phyloP scores from a whole-genome alignment of 768 basidiomycete genomes.

The Tulasnella sp. region DNA sequence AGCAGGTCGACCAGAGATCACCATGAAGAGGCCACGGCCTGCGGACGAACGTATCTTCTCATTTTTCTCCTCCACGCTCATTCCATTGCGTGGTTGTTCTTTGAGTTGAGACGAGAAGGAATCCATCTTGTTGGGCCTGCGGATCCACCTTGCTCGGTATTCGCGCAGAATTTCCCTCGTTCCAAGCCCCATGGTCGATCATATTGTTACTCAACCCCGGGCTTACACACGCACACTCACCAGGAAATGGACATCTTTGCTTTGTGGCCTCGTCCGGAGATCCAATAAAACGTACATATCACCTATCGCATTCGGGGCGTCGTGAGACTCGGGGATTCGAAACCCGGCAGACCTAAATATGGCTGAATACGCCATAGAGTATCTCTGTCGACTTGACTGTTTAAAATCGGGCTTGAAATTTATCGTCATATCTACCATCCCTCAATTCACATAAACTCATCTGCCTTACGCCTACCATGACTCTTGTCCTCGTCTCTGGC shows the following conservation, averaged over 20 bases:
- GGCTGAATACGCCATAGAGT: background rate
- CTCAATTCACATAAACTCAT: background rate
- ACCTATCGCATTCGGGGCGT: background rate
- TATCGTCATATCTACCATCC: background rate
- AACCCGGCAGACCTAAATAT: background rate
- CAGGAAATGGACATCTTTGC: background rate
- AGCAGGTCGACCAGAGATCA: background rate
- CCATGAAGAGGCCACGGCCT: background rate
- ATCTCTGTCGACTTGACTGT: background rate
- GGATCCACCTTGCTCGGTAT: background rate
- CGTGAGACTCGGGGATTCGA: background rate
- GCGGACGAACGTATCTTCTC: background rate
- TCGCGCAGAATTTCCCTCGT: background rate
- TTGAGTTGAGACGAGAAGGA: background rate
- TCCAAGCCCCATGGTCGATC: background rate
- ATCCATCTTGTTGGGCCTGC: background rate
- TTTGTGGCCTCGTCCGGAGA: background rate
- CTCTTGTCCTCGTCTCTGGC: slow-evolving; percentile 50
- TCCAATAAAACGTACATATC: background rate
- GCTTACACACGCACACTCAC: background rate
- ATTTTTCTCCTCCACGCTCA: background rate
- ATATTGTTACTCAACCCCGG: background rate
- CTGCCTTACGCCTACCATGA: background rate
- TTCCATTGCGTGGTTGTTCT: background rate
- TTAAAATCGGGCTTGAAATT: background rate